These are phyloP conservation scores for Breynia disticha DNA, from an alignment of 441 rosid species.

Conservation along the genomic window DNA sequence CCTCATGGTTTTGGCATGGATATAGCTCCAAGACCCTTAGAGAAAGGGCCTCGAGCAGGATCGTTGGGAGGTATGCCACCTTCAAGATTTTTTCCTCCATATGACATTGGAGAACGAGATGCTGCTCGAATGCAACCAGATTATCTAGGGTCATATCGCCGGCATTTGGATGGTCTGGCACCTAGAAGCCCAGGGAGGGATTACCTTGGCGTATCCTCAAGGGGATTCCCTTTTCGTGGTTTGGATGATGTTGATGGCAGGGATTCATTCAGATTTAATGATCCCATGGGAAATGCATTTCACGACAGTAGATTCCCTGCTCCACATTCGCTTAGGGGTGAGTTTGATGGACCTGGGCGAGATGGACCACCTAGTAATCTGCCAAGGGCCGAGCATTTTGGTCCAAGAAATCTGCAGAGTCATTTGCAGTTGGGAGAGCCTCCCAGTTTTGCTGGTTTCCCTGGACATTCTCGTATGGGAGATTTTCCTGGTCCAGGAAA, in stretches of 20 bases:
- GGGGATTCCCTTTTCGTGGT: slow-evolving; percentile 32
- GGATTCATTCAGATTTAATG: slow-evolving; percentile 33
- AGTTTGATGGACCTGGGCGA: slow-evolving; percentile 47
- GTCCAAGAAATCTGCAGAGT: slow-evolving; percentile 28
- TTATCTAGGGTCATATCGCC: slow-evolving; percentile 34
- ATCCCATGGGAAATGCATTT: slow-evolving; percentile 22
- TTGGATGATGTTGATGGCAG: slow-evolving; percentile 36
- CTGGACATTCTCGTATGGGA: slow-evolving; percentile 33
- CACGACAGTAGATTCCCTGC: slow-evolving; percentile 37
- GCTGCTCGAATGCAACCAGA: slow-evolving; percentile 23
- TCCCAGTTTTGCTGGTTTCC: slow-evolving; percentile 35
- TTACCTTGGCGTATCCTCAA: slow-evolving; percentile 28
- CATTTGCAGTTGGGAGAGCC: slow-evolving; percentile 34
- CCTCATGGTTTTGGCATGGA: slow-evolving; percentile 31
- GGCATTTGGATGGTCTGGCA: slow-evolving; percentile 30
- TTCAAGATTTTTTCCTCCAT: slow-evolving; percentile 39
- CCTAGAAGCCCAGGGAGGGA: slow-evolving; percentile 55
- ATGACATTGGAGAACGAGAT: slow-evolving; percentile 36
- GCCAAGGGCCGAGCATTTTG: slow-evolving; percentile 44
- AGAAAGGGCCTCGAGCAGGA: slow-evolving; percentile 27
- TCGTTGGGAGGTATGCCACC: slow-evolving; percentile 27
- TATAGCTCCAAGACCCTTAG: slow-evolving; percentile 24
- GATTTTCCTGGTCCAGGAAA: slow-evolving; percentile 31
- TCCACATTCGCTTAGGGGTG: slow-evolving; percentile 35
- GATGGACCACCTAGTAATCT: slow-evolving; percentile 38